These are phyloP conservation scores for Ambrosia artemisiifolia DNA, from an alignment of 129 eudicot genomes.

Conservation along the genomic window DNA sequence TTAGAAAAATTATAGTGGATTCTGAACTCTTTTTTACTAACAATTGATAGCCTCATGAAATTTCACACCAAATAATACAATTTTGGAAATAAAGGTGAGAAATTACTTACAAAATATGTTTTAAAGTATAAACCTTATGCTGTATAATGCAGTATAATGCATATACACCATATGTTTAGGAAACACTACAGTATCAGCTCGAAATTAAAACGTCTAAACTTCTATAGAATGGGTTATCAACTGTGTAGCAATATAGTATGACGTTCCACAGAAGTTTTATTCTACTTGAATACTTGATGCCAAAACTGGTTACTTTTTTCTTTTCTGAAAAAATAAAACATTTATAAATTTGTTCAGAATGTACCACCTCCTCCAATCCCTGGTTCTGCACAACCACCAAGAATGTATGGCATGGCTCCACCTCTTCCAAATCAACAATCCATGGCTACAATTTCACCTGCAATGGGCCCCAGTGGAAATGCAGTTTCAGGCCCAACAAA, in stretches of 20 bases:
- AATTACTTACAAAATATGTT: not conserved
- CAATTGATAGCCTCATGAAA: not conserved
- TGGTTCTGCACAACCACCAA: constrained; percentile 58
- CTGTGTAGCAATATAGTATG: not conserved
- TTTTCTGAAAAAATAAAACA: not conserved
- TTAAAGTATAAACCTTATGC: not conserved
- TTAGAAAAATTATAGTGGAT: not conserved
- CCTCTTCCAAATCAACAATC: constrained; percentile 54
- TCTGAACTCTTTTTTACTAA: not conserved
- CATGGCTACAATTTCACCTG: constrained; percentile 61
- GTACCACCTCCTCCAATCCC: constrained; percentile 52
- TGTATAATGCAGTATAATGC: not conserved
- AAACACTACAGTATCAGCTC: not conserved
- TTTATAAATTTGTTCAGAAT: constrained; percentile 35
- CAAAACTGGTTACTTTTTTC: not conserved
- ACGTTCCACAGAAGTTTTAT: not conserved
- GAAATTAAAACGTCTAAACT: not conserved
- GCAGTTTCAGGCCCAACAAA: constrained; percentile 62
- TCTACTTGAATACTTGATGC: not conserved
- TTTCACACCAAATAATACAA: not conserved
- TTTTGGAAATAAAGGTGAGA: constrained; percentile 8
- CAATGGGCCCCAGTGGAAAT: constrained; percentile 53
- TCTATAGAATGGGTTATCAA: not conserved
- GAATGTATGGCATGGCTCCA: constrained; percentile 81
- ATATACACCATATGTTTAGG: too few relatives aligned